Evolutionary conservation across 495 filamentous ascomycete species (phyloP), one percentile per base, ranked within the genome.

Genomic region (Aspergillus hancockii): DNA sequence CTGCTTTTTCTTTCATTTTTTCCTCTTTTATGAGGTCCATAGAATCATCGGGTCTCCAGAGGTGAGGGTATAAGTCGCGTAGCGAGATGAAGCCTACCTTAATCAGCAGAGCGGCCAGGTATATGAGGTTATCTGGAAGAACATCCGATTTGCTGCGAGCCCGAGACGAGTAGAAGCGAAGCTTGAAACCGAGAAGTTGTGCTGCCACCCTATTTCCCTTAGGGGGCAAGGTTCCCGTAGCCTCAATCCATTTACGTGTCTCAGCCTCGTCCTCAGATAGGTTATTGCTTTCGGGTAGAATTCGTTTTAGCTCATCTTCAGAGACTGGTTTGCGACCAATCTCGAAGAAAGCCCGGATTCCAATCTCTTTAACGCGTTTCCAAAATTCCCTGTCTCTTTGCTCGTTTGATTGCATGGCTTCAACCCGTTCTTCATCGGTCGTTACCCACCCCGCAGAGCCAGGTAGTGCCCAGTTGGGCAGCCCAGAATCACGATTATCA

Each of bases 41-140:
- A 4, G 83, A 80, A 19, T 90, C 86, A 61, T 98, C 93, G 0
- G 80, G 77, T 21, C 95, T 90, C 82, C 91, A 93, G 5, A 98
- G 86, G 67, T 98, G 95, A 36, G 93, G 87, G 70, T 97, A 97
- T 21, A 99, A 77, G 65, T 98, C 94, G 40, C 85, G 83, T 3
- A 99, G 79, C n/a, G 93, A 96, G 58, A 99, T 92, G 71, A 99
- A 98, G 22, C 95, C 95, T 50, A 96, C 88, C 72, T 98, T 98
- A 74, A 99, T 97, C 40, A 99, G 83, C 25, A 98, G 77, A 0
- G 95, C 91, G 1, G 91, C 86, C 8, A 98, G 85, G 59, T 92
- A 93, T 49, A 97, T 90, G 13, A 99, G 81, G 65, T 98, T 98
- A 46, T 92, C 87, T 0, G 95, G 93, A 6, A 97, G 77, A 12